A percentile compares a stretch with the other conserved stretches of the same genome.
Conservation (phyloP, 768 basidiomycete species). For the Auriscalpium microsporum region DNA sequence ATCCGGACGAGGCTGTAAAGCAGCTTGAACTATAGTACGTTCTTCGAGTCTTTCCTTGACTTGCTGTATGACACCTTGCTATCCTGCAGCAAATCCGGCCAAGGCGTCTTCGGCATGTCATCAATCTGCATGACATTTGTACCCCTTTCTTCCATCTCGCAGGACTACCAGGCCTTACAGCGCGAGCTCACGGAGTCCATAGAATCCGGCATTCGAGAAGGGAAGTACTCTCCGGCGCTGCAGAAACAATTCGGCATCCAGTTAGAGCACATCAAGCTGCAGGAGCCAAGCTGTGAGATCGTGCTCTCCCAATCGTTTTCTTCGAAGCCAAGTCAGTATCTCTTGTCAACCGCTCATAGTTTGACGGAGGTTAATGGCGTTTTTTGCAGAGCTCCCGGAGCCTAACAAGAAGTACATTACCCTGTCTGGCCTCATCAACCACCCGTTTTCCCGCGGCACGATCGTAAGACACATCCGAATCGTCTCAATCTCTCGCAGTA, state of each 20-base stretch:
- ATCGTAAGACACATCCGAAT: slow-evolving; percentile 3
- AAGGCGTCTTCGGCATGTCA: background rate
- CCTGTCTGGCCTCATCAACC: background rate
- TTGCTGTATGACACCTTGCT: background rate
- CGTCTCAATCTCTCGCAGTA: background rate
- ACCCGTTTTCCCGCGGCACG: slow-evolving; percentile 10
- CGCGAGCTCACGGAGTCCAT: slow-evolving; percentile 3
- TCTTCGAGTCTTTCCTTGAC: background rate
- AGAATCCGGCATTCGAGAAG: background rate
- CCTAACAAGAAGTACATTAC: slow-evolving; percentile 3
- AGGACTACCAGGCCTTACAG: slow-evolving; percentile 1
- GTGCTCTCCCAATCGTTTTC: background rate
- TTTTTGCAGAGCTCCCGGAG: slow-evolving; percentile 1
- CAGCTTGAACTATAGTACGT: slow-evolving; percentile 11
- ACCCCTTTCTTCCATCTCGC: slow-evolving; percentile 2
- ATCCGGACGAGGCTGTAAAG: slow-evolving; percentile 1
- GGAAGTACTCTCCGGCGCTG: slow-evolving; percentile 3
- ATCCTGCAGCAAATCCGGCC: background rate
- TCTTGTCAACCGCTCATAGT: background rate
- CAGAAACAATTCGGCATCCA: slow-evolving; percentile 9
- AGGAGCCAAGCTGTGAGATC: slow-evolving; percentile 5
- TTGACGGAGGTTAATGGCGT: background rate
- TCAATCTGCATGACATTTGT: background rate
- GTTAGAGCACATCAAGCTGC: slow-evolving; percentile 3
- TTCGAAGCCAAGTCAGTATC: background rate